These are phyloP conservation scores for Castanopsis chinensis DNA, from an alignment of 306 rosid genomes.

Conservation along the genomic window DNA sequence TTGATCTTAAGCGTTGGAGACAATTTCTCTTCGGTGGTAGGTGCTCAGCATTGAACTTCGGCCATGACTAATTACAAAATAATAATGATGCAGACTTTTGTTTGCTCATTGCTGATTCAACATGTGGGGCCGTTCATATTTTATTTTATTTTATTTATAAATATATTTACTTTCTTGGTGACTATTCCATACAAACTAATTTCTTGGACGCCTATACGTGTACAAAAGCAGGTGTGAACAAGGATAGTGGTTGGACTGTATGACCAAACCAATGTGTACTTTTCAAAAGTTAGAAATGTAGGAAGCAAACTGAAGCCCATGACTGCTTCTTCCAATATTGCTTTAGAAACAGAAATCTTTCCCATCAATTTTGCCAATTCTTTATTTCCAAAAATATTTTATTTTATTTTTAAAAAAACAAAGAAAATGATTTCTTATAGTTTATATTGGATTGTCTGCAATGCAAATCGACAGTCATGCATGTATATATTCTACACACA, in stretches of 20 bases:
- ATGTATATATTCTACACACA: neutral
- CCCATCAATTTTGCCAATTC: too few species aligned
- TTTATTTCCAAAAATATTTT: too few species aligned
- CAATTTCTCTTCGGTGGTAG: neutral
- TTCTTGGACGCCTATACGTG: neutral
- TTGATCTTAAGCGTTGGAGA: too few species aligned
- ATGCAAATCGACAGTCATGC: neutral
- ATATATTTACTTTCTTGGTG: neutral
- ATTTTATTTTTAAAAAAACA: too few species aligned
- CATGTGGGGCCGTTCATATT: neutral
- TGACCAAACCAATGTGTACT: neutral
- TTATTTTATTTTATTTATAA: neutral
- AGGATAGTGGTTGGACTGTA: neutral
- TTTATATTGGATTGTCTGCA: neutral
- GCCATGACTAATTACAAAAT: neutral
- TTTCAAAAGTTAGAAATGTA: neutral
- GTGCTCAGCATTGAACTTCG: neutral
- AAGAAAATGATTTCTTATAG: too few species aligned
- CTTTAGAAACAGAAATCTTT: neutral
- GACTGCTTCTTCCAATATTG: neutral
- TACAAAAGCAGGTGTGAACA: neutral
- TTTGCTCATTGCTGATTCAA: slow-evolving; percentile 1
- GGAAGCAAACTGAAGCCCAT: neutral
- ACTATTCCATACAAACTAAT: neutral
- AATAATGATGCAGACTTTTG: neutral